These are phyloP conservation scores for Tuber borchii DNA, from an alignment of 495 filamentous ascomycete genomes.

Conservation along the genomic window DNA sequence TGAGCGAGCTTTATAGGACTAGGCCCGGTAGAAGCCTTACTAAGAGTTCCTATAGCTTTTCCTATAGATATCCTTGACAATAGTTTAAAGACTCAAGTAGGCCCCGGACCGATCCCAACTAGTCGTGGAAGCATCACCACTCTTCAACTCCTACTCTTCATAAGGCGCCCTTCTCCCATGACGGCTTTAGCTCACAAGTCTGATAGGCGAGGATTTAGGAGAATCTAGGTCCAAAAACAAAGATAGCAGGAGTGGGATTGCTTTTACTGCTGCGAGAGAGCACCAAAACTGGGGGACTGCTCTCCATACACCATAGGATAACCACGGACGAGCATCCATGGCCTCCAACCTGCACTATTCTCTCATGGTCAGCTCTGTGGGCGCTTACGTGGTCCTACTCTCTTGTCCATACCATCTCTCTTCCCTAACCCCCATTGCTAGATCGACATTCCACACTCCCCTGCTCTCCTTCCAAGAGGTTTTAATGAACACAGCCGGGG, in stretches of 20 bases:
- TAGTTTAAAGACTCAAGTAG: not conserved
- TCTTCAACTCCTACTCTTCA: not conserved
- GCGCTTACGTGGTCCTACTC: not conserved
- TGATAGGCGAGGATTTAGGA: not conserved
- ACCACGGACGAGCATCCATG: not conserved
- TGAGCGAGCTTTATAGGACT: not conserved
- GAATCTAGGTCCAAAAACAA: not conserved
- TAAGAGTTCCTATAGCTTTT: not conserved
- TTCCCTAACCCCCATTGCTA: not conserved
- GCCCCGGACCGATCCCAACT: not conserved
- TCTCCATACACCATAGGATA: not conserved
- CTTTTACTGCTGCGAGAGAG: not conserved
- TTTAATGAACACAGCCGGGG: not conserved
- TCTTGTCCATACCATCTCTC: not conserved
- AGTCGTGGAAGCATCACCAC: not conserved
- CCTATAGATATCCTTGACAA: not conserved
- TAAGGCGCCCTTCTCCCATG: not conserved
- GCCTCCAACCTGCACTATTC: not conserved
- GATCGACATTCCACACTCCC: not conserved
- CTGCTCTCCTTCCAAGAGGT: not conserved
- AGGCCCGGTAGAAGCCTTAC: not conserved
- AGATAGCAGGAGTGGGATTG: not conserved
- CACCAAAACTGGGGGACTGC: not conserved
- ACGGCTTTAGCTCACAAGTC: not conserved
- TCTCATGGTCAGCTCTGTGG: not conserved